These are phyloP conservation scores for Fusarium sp. DNA, from an alignment of 2,329 filamentous ascomycete species.

Conservation along the genomic window DNA sequence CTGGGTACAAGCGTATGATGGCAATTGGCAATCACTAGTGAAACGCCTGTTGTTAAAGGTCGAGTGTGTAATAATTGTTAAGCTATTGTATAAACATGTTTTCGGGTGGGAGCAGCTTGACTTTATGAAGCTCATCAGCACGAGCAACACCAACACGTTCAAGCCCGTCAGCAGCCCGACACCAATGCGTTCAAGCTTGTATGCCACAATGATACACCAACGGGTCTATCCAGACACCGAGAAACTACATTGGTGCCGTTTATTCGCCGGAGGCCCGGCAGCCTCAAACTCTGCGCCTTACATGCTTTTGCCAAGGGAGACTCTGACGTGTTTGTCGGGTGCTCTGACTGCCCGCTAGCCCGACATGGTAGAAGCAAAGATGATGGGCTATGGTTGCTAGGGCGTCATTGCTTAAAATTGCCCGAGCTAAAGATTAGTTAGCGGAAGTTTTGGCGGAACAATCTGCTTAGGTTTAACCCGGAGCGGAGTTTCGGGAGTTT, in stretches of 20 bases:
- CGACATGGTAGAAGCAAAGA: not conserved
- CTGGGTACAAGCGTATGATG: not conserved
- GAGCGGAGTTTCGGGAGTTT: not conserved
- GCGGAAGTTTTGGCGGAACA: not conserved
- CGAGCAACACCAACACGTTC: not conserved
- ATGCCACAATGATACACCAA: not conserved
- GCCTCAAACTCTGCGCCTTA: not conserved
- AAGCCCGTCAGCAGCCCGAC: not conserved
- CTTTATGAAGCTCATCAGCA: not conserved
- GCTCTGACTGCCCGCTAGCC: not conserved
- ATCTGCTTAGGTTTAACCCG: not conserved
- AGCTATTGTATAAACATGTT: not conserved
- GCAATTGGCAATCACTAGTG: not conserved
- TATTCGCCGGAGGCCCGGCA: not conserved
- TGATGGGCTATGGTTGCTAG: not conserved
- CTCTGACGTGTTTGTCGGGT: not conserved
- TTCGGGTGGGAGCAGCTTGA: not conserved
- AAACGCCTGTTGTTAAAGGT: not conserved
- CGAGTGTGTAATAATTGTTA: not conserved
- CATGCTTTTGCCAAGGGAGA: not conserved
- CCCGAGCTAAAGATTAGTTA: not conserved
- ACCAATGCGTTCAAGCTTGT: not conserved
- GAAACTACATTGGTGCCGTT: not conserved
- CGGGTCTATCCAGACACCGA: not conserved
- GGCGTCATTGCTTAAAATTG: not conserved